These are phyloP conservation scores for Kuraishia piskuri DNA, from an alignment of 805 yeast genomes.

Conservation along the genomic window DNA sequence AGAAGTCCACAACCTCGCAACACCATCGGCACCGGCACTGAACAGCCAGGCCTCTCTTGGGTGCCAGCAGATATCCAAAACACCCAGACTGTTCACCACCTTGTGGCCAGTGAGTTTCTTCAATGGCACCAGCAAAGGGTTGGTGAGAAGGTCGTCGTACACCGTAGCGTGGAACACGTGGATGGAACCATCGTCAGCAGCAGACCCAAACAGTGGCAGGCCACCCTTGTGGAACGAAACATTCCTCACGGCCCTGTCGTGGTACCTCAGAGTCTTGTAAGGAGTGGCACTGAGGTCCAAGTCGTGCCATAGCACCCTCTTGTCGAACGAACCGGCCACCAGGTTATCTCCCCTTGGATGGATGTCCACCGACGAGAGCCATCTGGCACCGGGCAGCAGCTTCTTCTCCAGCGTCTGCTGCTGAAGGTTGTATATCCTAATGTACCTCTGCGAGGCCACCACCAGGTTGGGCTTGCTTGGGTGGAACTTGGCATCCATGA, in stretches of 20 bases:
- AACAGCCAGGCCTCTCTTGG: slow-evolving; percentile 98
- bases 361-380: slow-evolving; percentile 85
- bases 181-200: slow-evolving; percentile 88
- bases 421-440: slow-evolving; percentile 84
- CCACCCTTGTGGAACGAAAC: slow-evolving; percentile 79
- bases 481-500: slow-evolving; percentile 95
- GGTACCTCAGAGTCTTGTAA: slow-evolving; percentile 91
- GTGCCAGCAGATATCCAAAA: slow-evolving; percentile 86
- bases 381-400: slow-evolving; percentile 89
- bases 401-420: slow-evolving; percentile 80
- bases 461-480: slow-evolving; percentile 91
- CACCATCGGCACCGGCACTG: slow-evolving; percentile 94
- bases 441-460: slow-evolving; percentile 89
- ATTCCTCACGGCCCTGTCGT: slow-evolving; percentile 86
- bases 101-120: slow-evolving; percentile 91
- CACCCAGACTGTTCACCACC: slow-evolving; percentile 73
- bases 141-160: slow-evolving; percentile 90
- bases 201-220: slow-evolving; percentile 87
- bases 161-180: slow-evolving; percentile 96
- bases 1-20: slow-evolving; percentile 95
- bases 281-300: slow-evolving; percentile 83
- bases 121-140: slow-evolving; percentile 91
- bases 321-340: slow-evolving; percentile 86
- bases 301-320: slow-evolving; percentile 96
- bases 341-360: slow-evolving; percentile 97